phyloP scores from a whole-genome alignment of 208 protist species.

The Trypanosoma caninum region DNA sequence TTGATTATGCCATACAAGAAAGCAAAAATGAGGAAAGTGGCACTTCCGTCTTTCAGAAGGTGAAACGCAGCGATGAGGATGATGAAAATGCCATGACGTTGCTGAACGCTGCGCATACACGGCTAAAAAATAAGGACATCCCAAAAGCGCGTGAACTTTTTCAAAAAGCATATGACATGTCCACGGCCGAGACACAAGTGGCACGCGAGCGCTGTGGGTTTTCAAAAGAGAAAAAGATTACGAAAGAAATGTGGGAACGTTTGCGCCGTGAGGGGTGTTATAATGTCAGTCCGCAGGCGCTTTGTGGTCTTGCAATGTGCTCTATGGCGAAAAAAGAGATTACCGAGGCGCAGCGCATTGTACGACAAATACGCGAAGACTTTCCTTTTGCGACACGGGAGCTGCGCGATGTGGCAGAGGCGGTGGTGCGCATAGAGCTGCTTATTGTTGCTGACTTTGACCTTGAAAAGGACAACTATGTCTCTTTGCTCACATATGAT shows the following conservation, averaged over 20 bases:
- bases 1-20: constrained; percentile 68
- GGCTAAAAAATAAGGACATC: constrained; percentile 67
- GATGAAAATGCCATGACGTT: constrained; percentile 89
- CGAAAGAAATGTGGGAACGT: constrained; percentile 48
- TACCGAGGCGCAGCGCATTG: constrained; percentile 42
- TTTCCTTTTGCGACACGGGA: constrained; percentile 75
- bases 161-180: constrained; percentile 51
- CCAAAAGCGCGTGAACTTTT: constrained; percentile 69
- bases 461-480: constrained; percentile 75
- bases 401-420: constrained; percentile 66
- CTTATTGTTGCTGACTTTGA: constrained; percentile 59
- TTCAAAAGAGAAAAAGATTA: constrained; percentile 63
- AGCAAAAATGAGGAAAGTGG: constrained; percentile 60
- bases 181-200: constrained; percentile 44
- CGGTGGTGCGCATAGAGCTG: constrained; percentile 82
- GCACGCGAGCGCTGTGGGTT: constrained; percentile 58
- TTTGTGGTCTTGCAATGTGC: constrained; percentile 83
- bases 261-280: constrained; percentile 79
- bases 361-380: constrained; percentile 44
- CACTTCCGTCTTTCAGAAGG: constrained; percentile 44
- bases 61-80: constrained; percentile 71
- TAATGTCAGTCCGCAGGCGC: constrained; percentile 70
- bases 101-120: constrained; percentile 55
- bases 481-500: constrained; percentile 70
- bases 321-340: constrained; percentile 45